These are phyloP conservation scores for Auricularia sp. DNA, from an alignment of 768 basidiomycete genomes.

Conservation along the genomic window DNA sequence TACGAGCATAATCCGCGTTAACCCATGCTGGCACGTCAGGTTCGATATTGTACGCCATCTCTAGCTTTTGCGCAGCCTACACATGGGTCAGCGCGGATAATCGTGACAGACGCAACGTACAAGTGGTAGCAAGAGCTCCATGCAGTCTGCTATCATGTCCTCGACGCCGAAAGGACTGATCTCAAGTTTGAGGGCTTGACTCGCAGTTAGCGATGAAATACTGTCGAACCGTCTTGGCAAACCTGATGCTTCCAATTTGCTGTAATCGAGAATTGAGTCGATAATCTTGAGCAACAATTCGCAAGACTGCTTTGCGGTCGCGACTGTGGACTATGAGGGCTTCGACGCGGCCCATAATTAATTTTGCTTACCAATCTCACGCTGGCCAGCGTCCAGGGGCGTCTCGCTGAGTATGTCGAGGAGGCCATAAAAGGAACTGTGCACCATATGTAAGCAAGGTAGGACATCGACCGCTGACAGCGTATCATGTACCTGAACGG, in stretches of 20 bases:
- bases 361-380: conserved; percentile 46
- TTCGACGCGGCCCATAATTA: not conserved
- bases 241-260: conserved; percentile 71
- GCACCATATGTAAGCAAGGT: not conserved
- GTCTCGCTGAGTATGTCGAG: conserved; percentile 66
- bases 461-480: not conserved
- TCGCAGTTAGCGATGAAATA: conserved; percentile 7
- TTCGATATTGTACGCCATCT: conserved; percentile 64
- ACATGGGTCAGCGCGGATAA: not conserved
- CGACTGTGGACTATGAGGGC: conserved; percentile 31
- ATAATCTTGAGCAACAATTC: conserved; percentile 72
- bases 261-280: conserved; percentile 70
- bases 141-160: conserved; percentile 66
- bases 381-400: conserved; percentile 56
- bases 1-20: conserved; percentile 62
- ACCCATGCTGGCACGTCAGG: conserved; percentile 63
- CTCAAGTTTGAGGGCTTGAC: conserved; percentile 57
- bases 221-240: conserved; percentile 4
- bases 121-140: conserved; percentile 64
- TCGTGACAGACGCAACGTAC: not conserved
- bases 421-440: conserved; percentile 65
- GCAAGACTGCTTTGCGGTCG: conserved; percentile 72
- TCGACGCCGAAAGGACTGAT: conserved; percentile 57
- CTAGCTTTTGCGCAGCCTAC: conserved; percentile 58
- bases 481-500: conserved; percentile 50